Evolutionary conservation across 495 filamentous ascomycete genomes (phyloP).

Genomic region (Aspergillus heteromorphus): DNA sequence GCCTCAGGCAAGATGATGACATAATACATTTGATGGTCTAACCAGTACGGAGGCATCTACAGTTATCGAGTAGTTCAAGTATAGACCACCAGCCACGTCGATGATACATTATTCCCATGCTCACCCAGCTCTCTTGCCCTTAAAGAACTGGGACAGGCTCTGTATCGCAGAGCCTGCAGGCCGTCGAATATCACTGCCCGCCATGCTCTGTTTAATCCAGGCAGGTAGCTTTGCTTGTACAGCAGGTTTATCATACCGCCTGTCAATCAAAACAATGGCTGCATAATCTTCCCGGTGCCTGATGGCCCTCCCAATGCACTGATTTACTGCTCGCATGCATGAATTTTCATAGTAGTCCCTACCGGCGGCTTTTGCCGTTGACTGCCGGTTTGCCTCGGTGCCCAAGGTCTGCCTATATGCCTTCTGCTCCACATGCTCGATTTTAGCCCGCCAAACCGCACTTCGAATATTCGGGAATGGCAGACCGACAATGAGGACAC

Average conservation of each 20-base stretch:
- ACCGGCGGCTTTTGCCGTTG: constrained; percentile 56
- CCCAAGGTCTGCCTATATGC: constrained; percentile 40
- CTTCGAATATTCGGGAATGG: constrained; percentile 90
- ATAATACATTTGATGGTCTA: background rate
- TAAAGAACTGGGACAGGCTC: constrained; percentile 35
- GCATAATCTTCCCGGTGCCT: constrained; percentile 86
- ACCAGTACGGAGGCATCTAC: background rate
- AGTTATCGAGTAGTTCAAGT: too few species aligned
- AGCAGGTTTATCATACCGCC: constrained; percentile 61
- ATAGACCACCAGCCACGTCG: too few species aligned
- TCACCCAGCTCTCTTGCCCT: constrained; percentile 7
- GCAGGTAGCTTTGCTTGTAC: constrained; percentile 76
- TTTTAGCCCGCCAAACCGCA: constrained; percentile 86
- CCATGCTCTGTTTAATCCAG: constrained; percentile 66
- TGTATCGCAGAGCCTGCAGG: constrained; percentile 25
- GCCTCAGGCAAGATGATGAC: background rate
- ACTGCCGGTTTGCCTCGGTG: constrained; percentile 29
- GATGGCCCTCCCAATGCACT: constrained; percentile 90
- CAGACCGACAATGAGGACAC: constrained; percentile 81
- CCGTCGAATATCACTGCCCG: constrained; percentile 14
- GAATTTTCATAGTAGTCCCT: constrained; percentile 90
- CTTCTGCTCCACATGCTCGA: constrained; percentile 77
- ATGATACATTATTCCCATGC: too few species aligned
- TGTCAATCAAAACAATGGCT: constrained; percentile 78
- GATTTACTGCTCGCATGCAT: constrained; percentile 95